A percentile compares a stretch with the other conserved stretches of the same genome.
phyloP scores from a whole-genome alignment of 2,329 filamentous ascomycete genomes.

The Pseudogymnoascus sp. region DNA sequence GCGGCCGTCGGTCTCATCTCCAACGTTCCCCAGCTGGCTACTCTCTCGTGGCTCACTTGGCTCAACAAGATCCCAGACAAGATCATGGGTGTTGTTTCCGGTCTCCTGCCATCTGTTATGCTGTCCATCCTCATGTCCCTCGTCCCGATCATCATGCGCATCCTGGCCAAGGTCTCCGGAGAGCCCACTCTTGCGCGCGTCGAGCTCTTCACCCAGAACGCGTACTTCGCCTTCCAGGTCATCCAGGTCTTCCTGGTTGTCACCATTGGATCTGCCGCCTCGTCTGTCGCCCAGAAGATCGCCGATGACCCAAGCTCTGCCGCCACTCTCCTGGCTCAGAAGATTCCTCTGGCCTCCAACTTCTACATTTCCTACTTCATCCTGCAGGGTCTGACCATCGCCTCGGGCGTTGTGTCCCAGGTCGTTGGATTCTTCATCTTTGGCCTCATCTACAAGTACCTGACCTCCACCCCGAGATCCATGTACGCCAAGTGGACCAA shows the following conservation, averaged over 20 bases:
- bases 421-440: slow-evolving; percentile 65
- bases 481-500: slow-evolving; percentile 71
- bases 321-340: slow-evolving; percentile 58
- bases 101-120: slow-evolving; percentile 71
- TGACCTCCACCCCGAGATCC: slow-evolving; percentile 71
- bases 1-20: slow-evolving; percentile 78
- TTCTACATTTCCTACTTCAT: slow-evolving; percentile 96
- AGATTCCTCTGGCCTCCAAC: slow-evolving; percentile 78
- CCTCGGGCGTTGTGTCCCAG: slow-evolving; percentile 67
- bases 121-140: slow-evolving; percentile 80
- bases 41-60: slow-evolving; percentile 63
- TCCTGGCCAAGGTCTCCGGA: slow-evolving; percentile 72
- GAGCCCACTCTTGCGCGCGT: slow-evolving; percentile 71
- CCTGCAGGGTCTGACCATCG: slow-evolving; percentile 77
- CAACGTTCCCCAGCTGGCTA: slow-evolving; percentile 65
- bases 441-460: slow-evolving; percentile 62
- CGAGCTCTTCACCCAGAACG: slow-evolving; percentile 83
- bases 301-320: slow-evolving; percentile 52
- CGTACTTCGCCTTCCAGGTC: slow-evolving; percentile 85
- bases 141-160: slow-evolving; percentile 72
- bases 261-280: slow-evolving; percentile 73
- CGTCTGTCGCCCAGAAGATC: slow-evolving; percentile 57
- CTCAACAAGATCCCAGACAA: slow-evolving; percentile 59
- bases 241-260: slow-evolving; percentile 87
- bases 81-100: slow-evolving; percentile 78